Evolutionary conservation across 2,329 filamentous ascomycete species (phyloP), one percentile per base, ranked within the genome.

Genomic region (Aplosporella prunicola): DNA sequence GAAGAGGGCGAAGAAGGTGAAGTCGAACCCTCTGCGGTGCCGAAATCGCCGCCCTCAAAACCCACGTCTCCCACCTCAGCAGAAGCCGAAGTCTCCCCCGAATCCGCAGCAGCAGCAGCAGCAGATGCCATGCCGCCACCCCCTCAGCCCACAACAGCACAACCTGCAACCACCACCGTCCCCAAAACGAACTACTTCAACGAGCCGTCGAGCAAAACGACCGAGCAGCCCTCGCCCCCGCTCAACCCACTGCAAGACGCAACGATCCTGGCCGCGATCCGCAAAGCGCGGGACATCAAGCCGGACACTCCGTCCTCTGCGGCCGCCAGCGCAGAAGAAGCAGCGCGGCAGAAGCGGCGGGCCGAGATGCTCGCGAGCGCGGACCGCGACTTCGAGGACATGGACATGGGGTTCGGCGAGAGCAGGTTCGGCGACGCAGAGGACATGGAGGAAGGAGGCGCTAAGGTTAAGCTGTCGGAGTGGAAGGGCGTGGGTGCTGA

Each of bases 331-430:
- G 61, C 63, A 5, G 75, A 75, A 2, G 74, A 78, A 43, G 74
- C 80, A 44, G 78, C 78, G 33, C 78, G 81, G 6, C 75, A 80
- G 35, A 80, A 77, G 57, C 65, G 61, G 39, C 64, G 63, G 5
- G 64, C 63, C 9, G 80, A 75, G 46, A 82, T 95, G 66, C 67
- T 95, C 42, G 76, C 68, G 8, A 64, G 63, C n/a, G 62, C 78
- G 39, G 81, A 83, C 47, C 75, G 88, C 32, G 89, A 96, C 55
- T 77, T 87, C 32, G 79, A 89, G 40, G 89, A 98, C 61, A 73
- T 98, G 63, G 91, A 98, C 53, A 76, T 96, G 69, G 89, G 88
- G 43, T 96, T 98, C 53, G 91, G 91, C 22, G 84, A 79, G 14
- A 91, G 82, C 52, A 74, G 89, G 18, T 80, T 85, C 51, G 87